Conservation (phyloP, 805 yeast genomes). For the Teunomyces barrocoloradensis region DNA sequence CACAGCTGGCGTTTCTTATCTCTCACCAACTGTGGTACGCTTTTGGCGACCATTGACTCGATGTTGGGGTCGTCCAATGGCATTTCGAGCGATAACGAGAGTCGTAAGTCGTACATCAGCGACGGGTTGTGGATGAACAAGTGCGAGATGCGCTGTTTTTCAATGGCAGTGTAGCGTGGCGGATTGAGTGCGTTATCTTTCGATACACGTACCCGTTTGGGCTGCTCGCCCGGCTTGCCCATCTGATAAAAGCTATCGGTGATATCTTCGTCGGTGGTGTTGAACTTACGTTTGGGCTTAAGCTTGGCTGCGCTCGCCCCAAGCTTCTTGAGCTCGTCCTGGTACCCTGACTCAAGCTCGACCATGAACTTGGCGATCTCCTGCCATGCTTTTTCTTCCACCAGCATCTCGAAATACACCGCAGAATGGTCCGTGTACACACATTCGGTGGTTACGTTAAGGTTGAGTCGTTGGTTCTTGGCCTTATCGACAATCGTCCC, state of each 20-base stretch:
- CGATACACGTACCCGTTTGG: slow-evolving; percentile 62
- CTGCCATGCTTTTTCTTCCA: slow-evolving; percentile 60
- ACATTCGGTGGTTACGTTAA: slow-evolving; percentile 70
- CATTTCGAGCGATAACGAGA: slow-evolving; percentile 73
- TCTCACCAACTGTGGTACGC: slow-evolving; percentile 56
- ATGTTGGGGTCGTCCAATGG: slow-evolving; percentile 64
- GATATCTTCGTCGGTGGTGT: slow-evolving; percentile 57
- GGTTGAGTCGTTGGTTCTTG: slow-evolving; percentile 57
- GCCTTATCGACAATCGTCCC: slow-evolving; percentile 68
- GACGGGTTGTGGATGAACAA: slow-evolving; percentile 72
- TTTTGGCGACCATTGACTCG: slow-evolving; percentile 47
- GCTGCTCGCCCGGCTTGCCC: slow-evolving; percentile 61
- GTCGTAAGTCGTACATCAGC: slow-evolving; percentile 70
- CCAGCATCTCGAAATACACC: slow-evolving; percentile 61
- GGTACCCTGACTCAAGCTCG: slow-evolving; percentile 51
- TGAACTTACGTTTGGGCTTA: slow-evolving; percentile 51
- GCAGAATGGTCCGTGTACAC: slow-evolving; percentile 54
- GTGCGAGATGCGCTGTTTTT: slow-evolving; percentile 72
- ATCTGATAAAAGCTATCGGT: slow-evolving; percentile 64
- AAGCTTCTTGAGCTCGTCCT: slow-evolving; percentile 33
- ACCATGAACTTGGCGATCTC: slow-evolving; percentile 54
- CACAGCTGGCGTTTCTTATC: slow-evolving; percentile 72
- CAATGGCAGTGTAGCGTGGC: slow-evolving; percentile 67
- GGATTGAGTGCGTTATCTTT: slow-evolving; percentile 59
- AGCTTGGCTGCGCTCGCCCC: slow-evolving; percentile 8